phyloP scores from a whole-genome alignment of 2,329 filamentous ascomycete genomes.

The Diaporthe destruens region DNA sequence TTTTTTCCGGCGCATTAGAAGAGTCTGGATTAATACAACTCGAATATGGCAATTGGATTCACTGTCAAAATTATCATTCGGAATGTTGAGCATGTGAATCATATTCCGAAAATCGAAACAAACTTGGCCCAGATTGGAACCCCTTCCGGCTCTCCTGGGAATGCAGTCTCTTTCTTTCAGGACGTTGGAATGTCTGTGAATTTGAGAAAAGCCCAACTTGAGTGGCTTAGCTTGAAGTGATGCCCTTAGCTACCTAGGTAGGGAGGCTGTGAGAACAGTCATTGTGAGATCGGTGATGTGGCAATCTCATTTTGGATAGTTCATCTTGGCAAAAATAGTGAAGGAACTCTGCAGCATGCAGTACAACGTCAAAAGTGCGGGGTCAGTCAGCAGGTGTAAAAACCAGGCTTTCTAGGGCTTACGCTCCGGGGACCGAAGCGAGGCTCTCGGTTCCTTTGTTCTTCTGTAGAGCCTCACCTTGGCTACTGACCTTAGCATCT shows the following conservation, averaged over 20 bases:
- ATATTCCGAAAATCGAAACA: neutral
- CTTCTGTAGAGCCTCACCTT: neutral
- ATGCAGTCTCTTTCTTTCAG: neutral
- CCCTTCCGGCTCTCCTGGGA: too few species aligned
- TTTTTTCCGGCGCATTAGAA: neutral
- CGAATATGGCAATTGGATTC: neutral
- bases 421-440: neutral
- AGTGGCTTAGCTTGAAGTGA: neutral
- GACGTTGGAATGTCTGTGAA: neutral
- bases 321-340: neutral
- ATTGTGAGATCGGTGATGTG: neutral
- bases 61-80: neutral
- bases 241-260: neutral
- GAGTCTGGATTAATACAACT: neutral
- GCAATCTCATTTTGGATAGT: neutral
- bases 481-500: neutral
- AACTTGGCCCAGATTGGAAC: neutral
- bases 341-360: neutral
- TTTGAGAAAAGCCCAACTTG: neutral
- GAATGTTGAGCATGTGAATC: neutral
- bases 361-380: neutral
- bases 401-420: conserved; percentile 3
- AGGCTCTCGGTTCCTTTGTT: neutral
- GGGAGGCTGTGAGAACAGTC: too few species aligned
- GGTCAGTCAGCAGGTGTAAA: neutral